Base-by-base conservation (phyloP, 1,284 basidiomycete genomes). In the Thelephora terrestris region DNA sequence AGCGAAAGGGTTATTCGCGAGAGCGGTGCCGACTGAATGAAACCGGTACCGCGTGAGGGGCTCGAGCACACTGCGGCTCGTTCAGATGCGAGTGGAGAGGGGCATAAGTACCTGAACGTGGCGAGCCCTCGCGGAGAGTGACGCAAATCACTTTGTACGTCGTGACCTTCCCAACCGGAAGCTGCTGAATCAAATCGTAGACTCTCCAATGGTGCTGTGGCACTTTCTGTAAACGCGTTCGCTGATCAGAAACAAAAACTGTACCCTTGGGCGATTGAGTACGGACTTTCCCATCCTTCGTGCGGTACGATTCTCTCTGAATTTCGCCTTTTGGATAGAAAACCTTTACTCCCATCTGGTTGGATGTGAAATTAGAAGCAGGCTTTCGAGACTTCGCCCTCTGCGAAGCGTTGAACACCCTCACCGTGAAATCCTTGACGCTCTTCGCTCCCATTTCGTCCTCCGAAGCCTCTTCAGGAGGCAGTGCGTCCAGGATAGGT, bases 1-100 rank as follows among this genome's bases (percentile, higher is more conserved):
- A 5, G 73, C 72, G 57, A 83, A 85, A 0, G 81, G 80, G 55
- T 84, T 84, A 36, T 66, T 68, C 35, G 74, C 66, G 35, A 84
- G 60, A 0, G 79, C 81, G 27, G 66, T 69, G 23, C 81, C 81
- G 20, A 81, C 81, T 42, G 16, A 20, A n/a, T 9, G 12, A n/a
- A n/a, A 20, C 4, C 18, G 12, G 38, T n/a, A 40, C 7, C 38
- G 3, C 3, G 3, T 24, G 14, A 40, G 38, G 9, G 21, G 16
- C 35, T 16, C 35, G 20, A 37, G 35, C 10, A n/a, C 5, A 20
- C n/a, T n/a, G n/a, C n/a, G 79, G 52, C 27, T 23, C 17, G 7
- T 18, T n/a, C n/a, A n/a, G n/a, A n/a, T n/a, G n/a, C n/a, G n/a
- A n/a, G n/a, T n/a, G n/a, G n/a, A n/a, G 21, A 16, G n/a, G 17